A percentile compares a stretch with the other conserved stretches of the same genome.
These are phyloP conservation scores for Anisogramma anomala DNA, from an alignment of 2,329 filamentous ascomycete species.

Conservation along the genomic window DNA sequence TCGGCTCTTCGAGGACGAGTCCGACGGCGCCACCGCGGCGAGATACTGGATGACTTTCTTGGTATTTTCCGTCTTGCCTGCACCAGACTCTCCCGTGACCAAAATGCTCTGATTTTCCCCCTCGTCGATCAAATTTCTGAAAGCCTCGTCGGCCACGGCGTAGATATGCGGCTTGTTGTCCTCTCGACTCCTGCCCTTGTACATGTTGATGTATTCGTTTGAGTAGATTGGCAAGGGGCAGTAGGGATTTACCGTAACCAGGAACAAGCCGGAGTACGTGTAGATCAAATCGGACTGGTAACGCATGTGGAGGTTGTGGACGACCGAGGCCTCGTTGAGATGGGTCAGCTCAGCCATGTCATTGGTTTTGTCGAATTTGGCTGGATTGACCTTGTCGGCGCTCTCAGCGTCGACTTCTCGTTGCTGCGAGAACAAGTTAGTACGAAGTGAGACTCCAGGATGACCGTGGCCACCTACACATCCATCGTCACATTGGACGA, in stretches of 20 bases:
- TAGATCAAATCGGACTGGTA: conserved; percentile 96
- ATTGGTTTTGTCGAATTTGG: conserved; percentile 98
- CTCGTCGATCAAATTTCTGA: conserved; percentile 89
- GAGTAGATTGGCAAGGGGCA: conserved; percentile 89
- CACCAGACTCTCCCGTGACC: conserved; percentile 94
- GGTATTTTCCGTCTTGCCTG: conserved; percentile 97
- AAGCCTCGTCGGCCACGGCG: conserved; percentile 93
- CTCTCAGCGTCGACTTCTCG: conserved; percentile 74
- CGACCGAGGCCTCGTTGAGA: conserved; percentile 92
- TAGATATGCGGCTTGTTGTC: conserved; percentile 97
- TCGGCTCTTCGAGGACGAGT: conserved; percentile 55
- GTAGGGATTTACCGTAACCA: conserved; percentile 96
- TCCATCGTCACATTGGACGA: conserved; percentile 91
- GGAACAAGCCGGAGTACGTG: conserved; percentile 92
- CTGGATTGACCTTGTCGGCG: conserved; percentile 97
- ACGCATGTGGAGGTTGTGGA: conserved; percentile 89
- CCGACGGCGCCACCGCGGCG: conserved; percentile 80
- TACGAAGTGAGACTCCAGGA: conserved; percentile 13
- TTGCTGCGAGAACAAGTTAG: conserved; percentile 45
- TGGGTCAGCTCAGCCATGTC: conserved; percentile 99
- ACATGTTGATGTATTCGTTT: conserved; percentile 97
- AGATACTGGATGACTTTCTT: conserved; percentile 99
- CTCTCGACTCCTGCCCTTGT: conserved; percentile 79
- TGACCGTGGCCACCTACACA: conserved; percentile 45
- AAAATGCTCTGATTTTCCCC: conserved; percentile 94